Conservation (phyloP, 139 green algal species). For the Chloropicon primus region DNA sequence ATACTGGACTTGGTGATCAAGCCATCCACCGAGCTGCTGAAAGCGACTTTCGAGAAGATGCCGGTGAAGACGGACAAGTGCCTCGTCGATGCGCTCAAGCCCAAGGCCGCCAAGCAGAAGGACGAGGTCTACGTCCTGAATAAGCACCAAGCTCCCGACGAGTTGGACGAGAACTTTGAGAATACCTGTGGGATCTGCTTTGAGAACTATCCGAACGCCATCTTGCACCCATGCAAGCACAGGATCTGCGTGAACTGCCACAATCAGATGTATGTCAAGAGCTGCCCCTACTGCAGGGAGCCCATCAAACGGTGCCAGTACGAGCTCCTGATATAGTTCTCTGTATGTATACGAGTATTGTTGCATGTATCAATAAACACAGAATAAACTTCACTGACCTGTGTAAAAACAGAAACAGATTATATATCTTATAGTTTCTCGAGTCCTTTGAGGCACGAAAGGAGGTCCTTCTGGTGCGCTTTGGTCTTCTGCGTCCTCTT, state of each 20-base stretch:
- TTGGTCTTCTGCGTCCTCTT: background rate
- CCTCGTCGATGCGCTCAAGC: background rate
- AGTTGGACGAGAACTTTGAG: background rate
- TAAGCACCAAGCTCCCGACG: too few species aligned
- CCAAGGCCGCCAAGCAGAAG: background rate
- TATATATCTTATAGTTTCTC: background rate
- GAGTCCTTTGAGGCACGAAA: background rate
- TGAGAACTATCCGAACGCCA: background rate
- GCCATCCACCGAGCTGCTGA: background rate
- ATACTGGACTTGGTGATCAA: background rate
- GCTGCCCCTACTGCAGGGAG: background rate
- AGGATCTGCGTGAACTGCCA: background rate
- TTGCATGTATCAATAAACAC: too few species aligned
- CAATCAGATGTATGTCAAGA: background rate
- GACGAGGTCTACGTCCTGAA: background rate
- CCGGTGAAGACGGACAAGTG: background rate
- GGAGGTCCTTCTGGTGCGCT: background rate
- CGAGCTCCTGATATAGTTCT: background rate
- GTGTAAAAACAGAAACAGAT: too few species aligned
- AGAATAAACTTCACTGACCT: too few species aligned
- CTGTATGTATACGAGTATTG: too few species aligned
- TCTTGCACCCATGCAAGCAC: background rate
- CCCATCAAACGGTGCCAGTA: background rate
- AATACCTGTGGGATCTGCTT: background rate
- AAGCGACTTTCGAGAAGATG: background rate